phyloP scores from a whole-genome alignment of 164 flowering plant species.

The Vitis rupestris region DNA sequence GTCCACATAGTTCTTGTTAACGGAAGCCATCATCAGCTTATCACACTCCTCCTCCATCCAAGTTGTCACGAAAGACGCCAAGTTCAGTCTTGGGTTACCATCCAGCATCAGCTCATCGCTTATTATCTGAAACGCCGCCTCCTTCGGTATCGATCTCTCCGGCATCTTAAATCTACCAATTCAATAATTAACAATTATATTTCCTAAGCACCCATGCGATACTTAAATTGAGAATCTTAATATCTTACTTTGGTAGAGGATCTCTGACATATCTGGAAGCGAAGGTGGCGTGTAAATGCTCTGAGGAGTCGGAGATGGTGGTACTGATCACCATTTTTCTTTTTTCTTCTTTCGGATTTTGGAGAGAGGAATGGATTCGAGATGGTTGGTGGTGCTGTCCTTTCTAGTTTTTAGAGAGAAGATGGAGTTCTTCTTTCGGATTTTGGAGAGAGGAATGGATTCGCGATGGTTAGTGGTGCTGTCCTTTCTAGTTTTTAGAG shows the following conservation, averaged over 20 bases:
- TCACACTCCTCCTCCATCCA: constrained; percentile 91
- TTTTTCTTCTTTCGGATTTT: constrained; percentile 1
- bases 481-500: too few relatives aligned
- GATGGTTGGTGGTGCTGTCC: too few relatives aligned
- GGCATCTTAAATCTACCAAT: constrained; percentile 52
- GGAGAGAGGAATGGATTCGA: too few relatives aligned
- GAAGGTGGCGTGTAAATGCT: constrained; percentile 32
- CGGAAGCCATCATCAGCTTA: constrained; percentile 53
- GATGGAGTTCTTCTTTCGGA: too few relatives aligned
- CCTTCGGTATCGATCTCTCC: constrained; percentile 60
- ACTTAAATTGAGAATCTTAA: too few relatives aligned
- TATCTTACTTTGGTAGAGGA: constrained; percentile 38
- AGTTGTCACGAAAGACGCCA: constrained; percentile 82
- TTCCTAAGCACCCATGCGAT: too few relatives aligned
- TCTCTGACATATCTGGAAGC: constrained; percentile 56
- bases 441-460: too few relatives aligned
- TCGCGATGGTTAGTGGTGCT: too few relatives aligned
- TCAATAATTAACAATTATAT: not conserved
- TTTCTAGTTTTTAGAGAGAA: too few relatives aligned
- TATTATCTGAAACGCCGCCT: constrained; percentile 74
- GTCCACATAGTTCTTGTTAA: constrained; percentile 82
- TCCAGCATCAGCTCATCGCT: constrained; percentile 75
- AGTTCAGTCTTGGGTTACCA: constrained; percentile 70
- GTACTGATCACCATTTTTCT: constrained; percentile 36
- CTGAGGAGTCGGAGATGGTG: constrained; percentile 17